Evolutionary conservation across 768 basidiomycete species (phyloP), one percentile per base, ranked within the genome.

Genomic region (Lentinula sp.): DNA sequence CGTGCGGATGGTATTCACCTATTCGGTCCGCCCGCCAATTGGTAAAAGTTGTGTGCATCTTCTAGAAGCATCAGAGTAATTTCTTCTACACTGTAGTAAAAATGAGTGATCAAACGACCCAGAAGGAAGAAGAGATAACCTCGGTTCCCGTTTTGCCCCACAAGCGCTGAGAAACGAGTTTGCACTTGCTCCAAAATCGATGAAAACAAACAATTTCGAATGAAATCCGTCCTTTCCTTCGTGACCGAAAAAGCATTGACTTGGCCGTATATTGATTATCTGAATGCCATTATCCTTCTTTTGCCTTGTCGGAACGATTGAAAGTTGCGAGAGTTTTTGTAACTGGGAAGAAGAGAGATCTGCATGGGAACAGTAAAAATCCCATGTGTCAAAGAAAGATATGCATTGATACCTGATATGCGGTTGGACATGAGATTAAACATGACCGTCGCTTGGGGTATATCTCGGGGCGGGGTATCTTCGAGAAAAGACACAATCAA

Each of bases 131-230:
- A 39, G 9, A 18, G 10, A 4, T n/a, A 46, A 57, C 56, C 56
- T 60, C 4, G 96, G 95, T 68, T 94, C 91, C 46, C 82, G 86
- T 68, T 86, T 89, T 15, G 95, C 91, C 10, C 97, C 96, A 66
- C 93, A 93, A 3, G 90, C 87, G 57, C 81, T 83, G 49, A 99
- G 77, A 74, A 99, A 98, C 3, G 81, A 78, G 65, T 95, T 96
- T 28, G 90, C 96, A 4, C 79, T 75, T 1, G 80, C 69, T 2
- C 95, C 95, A 69, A 96, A 97, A 70, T 96, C 87, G 54, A 98
- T 85, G 66, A 95, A 97, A 37, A 84, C 80, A 68, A 98, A 97
- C 1, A 96, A 74, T 64, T 88, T 87, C 3, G 88, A 88, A 68
- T 91, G 89, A 43, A 93, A 85, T 39, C 81, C 78, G 28, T 81